Conservation (phyloP, 129 eudicot species). For the Helichrysum umbraculigerum region DNA sequence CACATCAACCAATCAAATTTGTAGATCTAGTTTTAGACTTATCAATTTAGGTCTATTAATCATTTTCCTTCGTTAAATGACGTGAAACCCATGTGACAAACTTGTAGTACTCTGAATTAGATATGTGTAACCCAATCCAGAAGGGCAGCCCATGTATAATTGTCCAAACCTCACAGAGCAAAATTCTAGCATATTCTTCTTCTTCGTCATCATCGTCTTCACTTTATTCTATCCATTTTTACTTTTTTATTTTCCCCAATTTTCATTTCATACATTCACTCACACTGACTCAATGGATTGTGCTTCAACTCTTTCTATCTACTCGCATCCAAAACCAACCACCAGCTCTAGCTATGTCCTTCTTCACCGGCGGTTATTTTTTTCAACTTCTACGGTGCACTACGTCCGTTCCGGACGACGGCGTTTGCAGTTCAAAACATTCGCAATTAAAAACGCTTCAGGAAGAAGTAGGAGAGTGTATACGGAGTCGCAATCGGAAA, state of each 20-base stretch:
- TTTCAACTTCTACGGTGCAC: constrained; percentile 16
- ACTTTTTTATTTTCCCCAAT: constrained; percentile 3
- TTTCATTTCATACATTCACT: constrained; percentile 14
- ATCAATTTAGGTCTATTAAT: too few relatives aligned
- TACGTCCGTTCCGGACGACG: constrained; percentile 22
- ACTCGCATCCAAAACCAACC: constrained; percentile 48
- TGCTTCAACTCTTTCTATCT: constrained; percentile 46
- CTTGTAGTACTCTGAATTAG: too few relatives aligned
- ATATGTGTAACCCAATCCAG: not conserved
- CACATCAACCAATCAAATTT: too few relatives aligned
- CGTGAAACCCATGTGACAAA: too few relatives aligned
- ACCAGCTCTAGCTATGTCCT: constrained; percentile 1
- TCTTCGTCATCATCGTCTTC: constrained; percentile 12
- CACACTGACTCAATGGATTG: constrained; percentile 38
- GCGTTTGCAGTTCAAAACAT: constrained; percentile 23
- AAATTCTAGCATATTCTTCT: constrained; percentile 14
- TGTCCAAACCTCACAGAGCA: not conserved
- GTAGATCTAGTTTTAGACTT: too few relatives aligned
- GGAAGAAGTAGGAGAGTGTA: constrained; percentile 57
- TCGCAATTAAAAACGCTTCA: constrained; percentile 40
- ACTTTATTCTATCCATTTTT: constrained; percentile 10
- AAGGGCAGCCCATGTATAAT: not conserved
- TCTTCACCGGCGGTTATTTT: constrained; percentile 25
- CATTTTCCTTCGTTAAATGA: too few relatives aligned
- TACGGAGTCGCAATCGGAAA: constrained; percentile 52